phyloP scores from a whole-genome alignment of 2,329 filamentous ascomycete species.

The Xylariaceae sp. region DNA sequence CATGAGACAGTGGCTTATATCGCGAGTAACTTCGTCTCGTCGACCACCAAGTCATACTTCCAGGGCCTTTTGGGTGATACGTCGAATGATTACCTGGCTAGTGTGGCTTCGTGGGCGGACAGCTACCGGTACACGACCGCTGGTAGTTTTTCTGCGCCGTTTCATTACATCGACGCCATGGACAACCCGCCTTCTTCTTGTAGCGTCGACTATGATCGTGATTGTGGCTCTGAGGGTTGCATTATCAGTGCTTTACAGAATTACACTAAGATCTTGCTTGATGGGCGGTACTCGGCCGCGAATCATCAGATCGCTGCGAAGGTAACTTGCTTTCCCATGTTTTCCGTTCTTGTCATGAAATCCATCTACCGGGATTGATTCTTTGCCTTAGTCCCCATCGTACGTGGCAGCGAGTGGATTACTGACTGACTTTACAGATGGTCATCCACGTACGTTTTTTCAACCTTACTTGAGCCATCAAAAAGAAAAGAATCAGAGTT shows the following conservation, averaged over 20 bases:
- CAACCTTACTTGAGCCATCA: background rate
- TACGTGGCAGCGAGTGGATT: background rate
- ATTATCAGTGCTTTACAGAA: constrained; percentile 52
- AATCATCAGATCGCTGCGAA: constrained; percentile 37
- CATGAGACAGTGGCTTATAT: constrained; percentile 53
- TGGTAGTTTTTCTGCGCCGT: constrained; percentile 42
- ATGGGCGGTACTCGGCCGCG: constrained; percentile 23
- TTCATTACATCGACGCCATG: constrained; percentile 59
- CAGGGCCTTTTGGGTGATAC: constrained; percentile 41
- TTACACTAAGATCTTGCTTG: constrained; percentile 30
- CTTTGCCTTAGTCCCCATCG: too few relatives aligned
- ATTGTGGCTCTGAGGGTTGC: constrained; percentile 60
- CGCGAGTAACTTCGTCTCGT: constrained; percentile 44
- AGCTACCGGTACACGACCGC: constrained; percentile 42
- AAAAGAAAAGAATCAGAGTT: background rate
- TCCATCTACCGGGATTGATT: too few relatives aligned
- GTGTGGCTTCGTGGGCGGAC: constrained; percentile 50
- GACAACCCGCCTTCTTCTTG: constrained; percentile 57
- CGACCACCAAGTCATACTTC: constrained; percentile 39
- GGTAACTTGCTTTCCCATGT: constrained; percentile 17
- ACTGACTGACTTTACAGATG: constrained; percentile 19
- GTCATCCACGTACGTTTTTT: constrained; percentile 28
- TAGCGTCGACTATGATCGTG: constrained; percentile 54
- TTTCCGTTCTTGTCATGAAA: too few relatives aligned
- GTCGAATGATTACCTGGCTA: constrained; percentile 44